Evolutionary conservation across 257 asterid genomes (phyloP), one percentile per base, ranked within the genome.

Genomic region (Salvia rosmarinus): DNA sequence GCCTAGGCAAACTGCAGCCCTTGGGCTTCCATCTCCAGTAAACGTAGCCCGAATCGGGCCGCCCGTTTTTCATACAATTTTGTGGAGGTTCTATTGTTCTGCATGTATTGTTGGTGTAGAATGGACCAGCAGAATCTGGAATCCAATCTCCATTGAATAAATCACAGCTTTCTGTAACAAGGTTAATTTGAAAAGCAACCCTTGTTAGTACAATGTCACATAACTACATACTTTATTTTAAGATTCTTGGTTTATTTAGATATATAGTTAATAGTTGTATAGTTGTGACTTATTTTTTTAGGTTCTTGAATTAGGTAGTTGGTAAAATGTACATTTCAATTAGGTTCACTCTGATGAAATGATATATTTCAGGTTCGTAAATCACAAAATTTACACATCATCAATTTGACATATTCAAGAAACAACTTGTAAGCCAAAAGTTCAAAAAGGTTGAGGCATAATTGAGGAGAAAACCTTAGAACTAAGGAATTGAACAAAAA

Each of bases 21-120:
- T 74, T 82, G 0, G 98, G 96, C 5, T 86, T 86, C 98, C 98
- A 91, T 64, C 87, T 84, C 98, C 96, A 91, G 74, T 82, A 80
- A 14, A 86, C 52, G 75, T 87, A 91, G 20, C 70, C 89, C 4
- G 72, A 56, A 78, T 91, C 96, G 0, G 90, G 95, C 62, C 98
- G 77, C 3, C 98, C 96, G 65, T 91, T 91, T 42, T 43, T 87
- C 88, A 89, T 82, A 67, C 98, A 91, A 19, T 91, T 84, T 39
- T 91, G 98, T 13, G 88, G 92, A 16, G 62, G 64, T 70, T 91
- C 94, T 39, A 91, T 91, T 0, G 85, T 65, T 25, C 37, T 51
- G 79, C 98, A 91, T 46, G 81, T 88, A 4, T 42, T 9, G 59
- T 86, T 87, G 21, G 94, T 85, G 78, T 89, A 89, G 71, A 61